phyloP scores from a whole-genome alignment of 1,284 basidiomycete genomes.

The Blastosporella zonata region DNA sequence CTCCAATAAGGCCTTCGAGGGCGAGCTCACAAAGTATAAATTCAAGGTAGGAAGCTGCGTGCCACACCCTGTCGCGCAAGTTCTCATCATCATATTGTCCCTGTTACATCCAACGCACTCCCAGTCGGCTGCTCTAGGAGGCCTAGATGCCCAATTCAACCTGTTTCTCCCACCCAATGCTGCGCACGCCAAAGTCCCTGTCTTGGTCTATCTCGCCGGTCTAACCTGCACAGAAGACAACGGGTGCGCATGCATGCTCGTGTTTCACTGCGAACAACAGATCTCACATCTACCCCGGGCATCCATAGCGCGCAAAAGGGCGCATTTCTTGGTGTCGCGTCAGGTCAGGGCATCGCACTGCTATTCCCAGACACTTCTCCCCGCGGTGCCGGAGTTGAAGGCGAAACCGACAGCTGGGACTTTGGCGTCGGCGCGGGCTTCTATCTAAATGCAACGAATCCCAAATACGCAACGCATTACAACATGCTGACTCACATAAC shows the following conservation, averaged over 20 bases:
- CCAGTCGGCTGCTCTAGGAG: slow-evolving; percentile 71
- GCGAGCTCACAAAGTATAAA: slow-evolving; percentile 83
- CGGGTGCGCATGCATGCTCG: slow-evolving; percentile 47
- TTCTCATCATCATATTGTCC: slow-evolving; percentile 2
- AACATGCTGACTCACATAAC: slow-evolving; percentile 89
- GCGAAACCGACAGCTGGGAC: slow-evolving; percentile 89
- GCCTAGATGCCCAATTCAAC: slow-evolving; percentile 83
- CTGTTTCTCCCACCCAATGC: slow-evolving; percentile 81
- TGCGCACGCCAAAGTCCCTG: slow-evolving; percentile 61
- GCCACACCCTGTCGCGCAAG: background rate
- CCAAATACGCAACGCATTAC: slow-evolving; percentile 81
- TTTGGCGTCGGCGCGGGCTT: slow-evolving; percentile 95
- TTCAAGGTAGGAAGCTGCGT: slow-evolving; percentile 59
- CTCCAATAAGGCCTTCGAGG: slow-evolving; percentile 76
- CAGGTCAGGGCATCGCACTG: slow-evolving; percentile 82
- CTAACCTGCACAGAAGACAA: slow-evolving; percentile 97
- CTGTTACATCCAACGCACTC: background rate
- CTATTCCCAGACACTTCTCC: slow-evolving; percentile 97
- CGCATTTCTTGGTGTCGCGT: slow-evolving; percentile 77
- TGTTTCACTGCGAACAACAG: slow-evolving; percentile 1
- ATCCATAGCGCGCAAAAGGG: slow-evolving; percentile 79
- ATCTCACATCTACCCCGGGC: slow-evolving; percentile 4
- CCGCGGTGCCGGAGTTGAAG: slow-evolving; percentile 85
- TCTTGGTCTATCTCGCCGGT: slow-evolving; percentile 90
- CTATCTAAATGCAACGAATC: slow-evolving; percentile 85